These are phyloP conservation scores for Hypoxylon intermedium DNA, from an alignment of 495 filamentous ascomycete species.

Conservation along the genomic window DNA sequence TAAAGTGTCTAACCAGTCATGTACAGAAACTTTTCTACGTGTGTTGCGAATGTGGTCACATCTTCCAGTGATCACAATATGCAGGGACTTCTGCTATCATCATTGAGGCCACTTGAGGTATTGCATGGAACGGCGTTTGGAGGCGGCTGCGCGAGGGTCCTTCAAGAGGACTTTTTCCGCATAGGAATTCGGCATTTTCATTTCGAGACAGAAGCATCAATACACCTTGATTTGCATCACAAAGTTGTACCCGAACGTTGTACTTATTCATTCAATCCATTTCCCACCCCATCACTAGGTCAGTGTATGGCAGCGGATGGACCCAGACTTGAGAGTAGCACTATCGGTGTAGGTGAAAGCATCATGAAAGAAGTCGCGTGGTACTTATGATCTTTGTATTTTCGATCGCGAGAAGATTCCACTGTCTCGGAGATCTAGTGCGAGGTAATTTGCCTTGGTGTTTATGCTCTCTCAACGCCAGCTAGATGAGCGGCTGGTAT, in stretches of 20 bases:
- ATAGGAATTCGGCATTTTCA: conserved; percentile 3
- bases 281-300: neutral
- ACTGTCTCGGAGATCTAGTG: neutral
- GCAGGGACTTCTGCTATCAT: conserved; percentile 25
- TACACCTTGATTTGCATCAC: conserved; percentile 10
- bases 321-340: neutral
- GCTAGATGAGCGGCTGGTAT: conserved; percentile 25
- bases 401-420: conserved; percentile 3
- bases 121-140: conserved; percentile 39
- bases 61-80: conserved; percentile 65
- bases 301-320: conserved; percentile 1
- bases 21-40: conserved; percentile 95
- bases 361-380: conserved; percentile 1
- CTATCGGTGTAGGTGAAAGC: neutral
- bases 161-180: neutral
- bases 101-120: conserved; percentile 21
- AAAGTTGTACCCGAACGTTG: neutral
- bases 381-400: conserved; percentile 12
- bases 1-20: conserved; percentile 33
- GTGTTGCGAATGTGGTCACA: conserved; percentile 88
- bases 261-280: conserved; percentile 7
- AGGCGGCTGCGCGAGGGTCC: conserved; percentile 9
- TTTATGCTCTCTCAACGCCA: conserved; percentile 13
- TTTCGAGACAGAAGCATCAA: neutral
- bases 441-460: conserved; percentile 1